Conservation (phyloP, 116 monocot genomes). For the Papilionanthe hybrid region DNA sequence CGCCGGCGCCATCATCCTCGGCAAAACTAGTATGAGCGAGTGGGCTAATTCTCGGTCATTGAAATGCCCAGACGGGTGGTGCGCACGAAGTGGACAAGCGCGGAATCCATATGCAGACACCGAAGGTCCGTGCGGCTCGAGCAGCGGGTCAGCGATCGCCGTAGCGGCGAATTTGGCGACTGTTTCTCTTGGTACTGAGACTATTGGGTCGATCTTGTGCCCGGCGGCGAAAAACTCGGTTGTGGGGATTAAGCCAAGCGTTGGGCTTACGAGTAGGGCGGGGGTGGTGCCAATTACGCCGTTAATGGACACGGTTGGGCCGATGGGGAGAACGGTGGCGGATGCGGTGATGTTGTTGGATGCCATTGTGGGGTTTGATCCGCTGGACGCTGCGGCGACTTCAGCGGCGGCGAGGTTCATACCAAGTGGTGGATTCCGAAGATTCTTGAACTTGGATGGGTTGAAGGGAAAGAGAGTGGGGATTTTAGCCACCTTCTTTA, state of each 20-base stretch:
- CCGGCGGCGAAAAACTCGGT: slow-evolving; percentile 39
- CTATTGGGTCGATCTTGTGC: slow-evolving; percentile 57
- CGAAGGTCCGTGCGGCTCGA: slow-evolving; percentile 48
- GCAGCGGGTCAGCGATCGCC: slow-evolving; percentile 69
- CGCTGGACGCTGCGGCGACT: slow-evolving; percentile 39
- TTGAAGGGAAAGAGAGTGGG: slow-evolving; percentile 59
- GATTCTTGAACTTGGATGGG: slow-evolving; percentile 46
- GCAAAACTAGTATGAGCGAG: slow-evolving; percentile 24
- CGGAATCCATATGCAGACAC: slow-evolving; percentile 54
- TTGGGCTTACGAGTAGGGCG: slow-evolving; percentile 32
- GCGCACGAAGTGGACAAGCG: slow-evolving; percentile 10
- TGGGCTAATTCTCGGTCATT: slow-evolving; percentile 9
- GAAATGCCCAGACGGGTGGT: neutral
- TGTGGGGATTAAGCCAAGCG: slow-evolving; percentile 57
- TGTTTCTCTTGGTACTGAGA: slow-evolving; percentile 43
- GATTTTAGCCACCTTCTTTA: slow-evolving; percentile 47
- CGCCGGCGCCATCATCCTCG: slow-evolving; percentile 19
- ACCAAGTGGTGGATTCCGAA: slow-evolving; percentile 47
- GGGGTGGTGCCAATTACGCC: slow-evolving; percentile 14
- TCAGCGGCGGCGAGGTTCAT: slow-evolving; percentile 36
- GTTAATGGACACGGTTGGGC: slow-evolving; percentile 22
- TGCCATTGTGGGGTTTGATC: slow-evolving; percentile 59
- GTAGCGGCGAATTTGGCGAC: slow-evolving; percentile 65
- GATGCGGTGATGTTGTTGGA: slow-evolving; percentile 64
- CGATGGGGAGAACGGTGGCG: slow-evolving; percentile 50